Conservation (phyloP, 1,284 basidiomycete genomes). For the Rhodotorula mucilaginosa region DNA sequence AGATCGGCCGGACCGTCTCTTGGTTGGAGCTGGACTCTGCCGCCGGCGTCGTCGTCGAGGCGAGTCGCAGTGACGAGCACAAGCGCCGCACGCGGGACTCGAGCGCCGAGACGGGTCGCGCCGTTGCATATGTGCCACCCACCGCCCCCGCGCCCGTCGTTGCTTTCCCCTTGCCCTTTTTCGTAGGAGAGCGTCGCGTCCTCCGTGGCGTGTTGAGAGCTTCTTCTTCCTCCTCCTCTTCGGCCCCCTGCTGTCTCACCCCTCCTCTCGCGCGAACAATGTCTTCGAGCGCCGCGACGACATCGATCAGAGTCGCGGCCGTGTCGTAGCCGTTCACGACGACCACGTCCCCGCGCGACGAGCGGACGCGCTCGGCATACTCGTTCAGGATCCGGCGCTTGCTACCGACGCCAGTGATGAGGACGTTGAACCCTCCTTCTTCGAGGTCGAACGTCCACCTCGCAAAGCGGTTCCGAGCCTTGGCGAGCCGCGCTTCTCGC, state of each 20-base stretch:
- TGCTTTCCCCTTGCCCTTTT: constrained; percentile 21
- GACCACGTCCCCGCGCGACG: constrained; percentile 63
- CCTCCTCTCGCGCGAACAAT: constrained; percentile 22
- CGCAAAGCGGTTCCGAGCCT: constrained; percentile 56
- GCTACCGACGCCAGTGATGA: constrained; percentile 83
- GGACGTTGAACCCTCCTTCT: constrained; percentile 71
- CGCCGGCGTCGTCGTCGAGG: constrained; percentile 1
- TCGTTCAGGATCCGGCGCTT: constrained; percentile 71
- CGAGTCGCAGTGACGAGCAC: constrained; percentile 16
- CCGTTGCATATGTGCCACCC: not conserved
- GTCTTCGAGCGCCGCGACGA: constrained; percentile 64
- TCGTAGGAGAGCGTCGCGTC: not conserved
- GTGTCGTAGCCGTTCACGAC: constrained; percentile 78
- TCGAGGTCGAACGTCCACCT: constrained; percentile 68
- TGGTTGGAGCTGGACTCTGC: not conserved
- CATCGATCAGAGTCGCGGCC: constrained; percentile 64
- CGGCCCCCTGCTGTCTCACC: not conserved
- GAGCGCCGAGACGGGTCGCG: constrained; percentile 33
- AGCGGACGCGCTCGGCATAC: constrained; percentile 57
- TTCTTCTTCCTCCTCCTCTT: not conserved
- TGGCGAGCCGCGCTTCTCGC: constrained; percentile 44
- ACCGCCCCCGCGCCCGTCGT: constrained; percentile 45
- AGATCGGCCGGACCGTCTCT: constrained; percentile 54
- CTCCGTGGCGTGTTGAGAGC: not conserved
- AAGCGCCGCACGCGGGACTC: constrained; percentile 40